These are phyloP conservation scores for Backusella tuberculispora DNA, from an alignment of 192 early-diverging fungal species.

Conservation along the genomic window DNA sequence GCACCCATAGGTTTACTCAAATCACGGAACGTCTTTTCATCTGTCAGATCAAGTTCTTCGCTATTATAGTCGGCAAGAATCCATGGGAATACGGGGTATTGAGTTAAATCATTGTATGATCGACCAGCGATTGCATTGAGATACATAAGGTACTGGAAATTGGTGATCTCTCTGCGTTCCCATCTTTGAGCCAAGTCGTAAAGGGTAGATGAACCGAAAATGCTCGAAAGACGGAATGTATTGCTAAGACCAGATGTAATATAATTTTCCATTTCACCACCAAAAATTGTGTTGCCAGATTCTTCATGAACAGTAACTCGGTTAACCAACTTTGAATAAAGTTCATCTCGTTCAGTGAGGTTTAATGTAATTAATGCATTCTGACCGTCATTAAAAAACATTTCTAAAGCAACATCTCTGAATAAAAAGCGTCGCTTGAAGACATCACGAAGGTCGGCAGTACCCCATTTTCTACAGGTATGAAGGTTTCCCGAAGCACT, in stretches of 20 bases:
- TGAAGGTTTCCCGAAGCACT: conserved; percentile 49
- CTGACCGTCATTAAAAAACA: conserved; percentile 78
- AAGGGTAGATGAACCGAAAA: conserved; percentile 67
- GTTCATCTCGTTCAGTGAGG: conserved; percentile 61
- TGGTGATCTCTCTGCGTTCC: conserved; percentile 85
- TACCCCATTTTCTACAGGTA: conserved; percentile 53
- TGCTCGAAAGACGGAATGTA: conserved; percentile 57
- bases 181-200: conserved; percentile 78
- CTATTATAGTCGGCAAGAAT: conserved; percentile 80
- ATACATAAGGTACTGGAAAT: conserved; percentile 96
- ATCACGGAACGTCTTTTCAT: conserved; percentile 83
- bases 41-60: conserved; percentile 74
- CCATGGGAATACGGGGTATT: conserved; percentile 98
- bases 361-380: conserved; percentile 78
- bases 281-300: conserved; percentile 53
- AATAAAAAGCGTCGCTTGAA: conserved; percentile 67
- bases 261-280: conserved; percentile 38
- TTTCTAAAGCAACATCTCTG: conserved; percentile 74
- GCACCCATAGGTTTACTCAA: conserved; percentile 92
- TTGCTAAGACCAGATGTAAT: conserved; percentile 29
- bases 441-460: conserved; percentile 67
- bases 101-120: conserved; percentile 86
- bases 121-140: conserved; percentile 89
- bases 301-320: conserved; percentile 55
- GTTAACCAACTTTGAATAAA: conserved; percentile 62